Conservation (phyloP, 331 rosid genomes). For the Quercus lobata region DNA sequence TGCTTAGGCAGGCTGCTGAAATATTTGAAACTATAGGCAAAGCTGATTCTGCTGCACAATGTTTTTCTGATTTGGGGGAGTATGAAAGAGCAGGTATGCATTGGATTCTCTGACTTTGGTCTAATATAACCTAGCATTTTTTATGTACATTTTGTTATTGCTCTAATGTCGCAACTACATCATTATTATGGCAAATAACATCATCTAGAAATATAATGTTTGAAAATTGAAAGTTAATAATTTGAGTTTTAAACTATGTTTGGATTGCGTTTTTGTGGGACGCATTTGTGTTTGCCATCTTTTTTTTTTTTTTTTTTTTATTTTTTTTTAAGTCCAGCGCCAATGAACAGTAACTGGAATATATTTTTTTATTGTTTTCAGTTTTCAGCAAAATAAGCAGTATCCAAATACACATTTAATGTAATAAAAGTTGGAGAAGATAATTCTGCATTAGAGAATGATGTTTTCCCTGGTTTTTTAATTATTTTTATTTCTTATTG, state of each 20-base stretch:
- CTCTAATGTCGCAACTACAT: not conserved
- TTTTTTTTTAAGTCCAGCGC: too few species aligned
- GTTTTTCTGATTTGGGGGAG: slow-evolving; percentile 63
- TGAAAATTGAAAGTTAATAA: too few species aligned
- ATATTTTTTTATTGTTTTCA: too few species aligned
- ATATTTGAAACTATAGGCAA: slow-evolving; percentile 64
- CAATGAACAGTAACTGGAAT: too few species aligned
- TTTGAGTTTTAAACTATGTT: too few species aligned
- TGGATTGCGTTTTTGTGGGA: too few species aligned
- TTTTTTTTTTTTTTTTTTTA: too few species aligned
- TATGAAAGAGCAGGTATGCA: slow-evolving; percentile 61
- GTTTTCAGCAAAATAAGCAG: too few species aligned
- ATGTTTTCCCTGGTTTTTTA: not conserved
- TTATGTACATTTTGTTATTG: not conserved
- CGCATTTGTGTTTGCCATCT: too few species aligned
- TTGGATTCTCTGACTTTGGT: not conserved
- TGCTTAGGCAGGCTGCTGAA: slow-evolving; percentile 66
- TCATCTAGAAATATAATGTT: too few species aligned
- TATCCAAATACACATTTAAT: too few species aligned
- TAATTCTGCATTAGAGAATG: not conserved
- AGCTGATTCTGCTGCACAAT: slow-evolving; percentile 60
- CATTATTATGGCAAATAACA: too few species aligned
- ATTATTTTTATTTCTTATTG: not conserved
- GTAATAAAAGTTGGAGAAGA: not conserved
- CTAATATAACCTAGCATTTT: not conserved